phyloP scores from a whole-genome alignment of 331 rosid genomes.

The Pyrus hybrid region DNA sequence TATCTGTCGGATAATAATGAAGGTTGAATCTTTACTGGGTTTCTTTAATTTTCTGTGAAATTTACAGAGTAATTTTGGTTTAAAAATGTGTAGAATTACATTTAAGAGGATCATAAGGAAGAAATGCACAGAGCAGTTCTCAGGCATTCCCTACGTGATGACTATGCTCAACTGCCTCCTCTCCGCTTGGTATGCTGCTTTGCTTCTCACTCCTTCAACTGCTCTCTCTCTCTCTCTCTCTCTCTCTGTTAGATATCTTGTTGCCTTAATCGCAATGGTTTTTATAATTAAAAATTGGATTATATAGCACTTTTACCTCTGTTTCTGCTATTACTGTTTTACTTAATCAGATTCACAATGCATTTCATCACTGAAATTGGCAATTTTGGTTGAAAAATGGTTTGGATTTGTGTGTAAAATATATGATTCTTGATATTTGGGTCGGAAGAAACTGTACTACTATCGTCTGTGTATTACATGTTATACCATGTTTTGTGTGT shows the following conservation, averaged over 20 bases:
- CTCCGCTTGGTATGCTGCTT: slow-evolving; percentile 56
- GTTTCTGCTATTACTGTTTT: no score
- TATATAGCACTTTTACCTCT: no score
- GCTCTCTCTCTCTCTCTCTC: background rate
- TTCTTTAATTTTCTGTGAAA: background rate
- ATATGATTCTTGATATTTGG: background rate
- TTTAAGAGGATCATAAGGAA: slow-evolving; percentile 61
- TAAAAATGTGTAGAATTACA: slow-evolving; percentile 44
- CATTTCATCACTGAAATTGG: no score
- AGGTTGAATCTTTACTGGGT: background rate
- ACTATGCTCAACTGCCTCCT: slow-evolving; percentile 82
- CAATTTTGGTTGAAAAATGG: no score
- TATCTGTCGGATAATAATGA: background rate
- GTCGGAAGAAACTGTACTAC: no score
- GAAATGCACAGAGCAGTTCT: slow-evolving; percentile 65
- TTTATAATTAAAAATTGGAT: background rate
- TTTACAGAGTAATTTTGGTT: background rate
- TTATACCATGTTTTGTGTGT: background rate
- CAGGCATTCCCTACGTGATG: slow-evolving; percentile 93
- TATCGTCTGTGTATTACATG: no score
- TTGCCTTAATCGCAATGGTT: background rate
- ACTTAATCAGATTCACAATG: no score
- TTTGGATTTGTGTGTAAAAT: background rate
- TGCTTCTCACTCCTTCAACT: background rate
- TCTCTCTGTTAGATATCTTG: no score